phyloP scores from a whole-genome alignment of 2,329 filamentous ascomycete species.

The Aureobasidium lini region DNA sequence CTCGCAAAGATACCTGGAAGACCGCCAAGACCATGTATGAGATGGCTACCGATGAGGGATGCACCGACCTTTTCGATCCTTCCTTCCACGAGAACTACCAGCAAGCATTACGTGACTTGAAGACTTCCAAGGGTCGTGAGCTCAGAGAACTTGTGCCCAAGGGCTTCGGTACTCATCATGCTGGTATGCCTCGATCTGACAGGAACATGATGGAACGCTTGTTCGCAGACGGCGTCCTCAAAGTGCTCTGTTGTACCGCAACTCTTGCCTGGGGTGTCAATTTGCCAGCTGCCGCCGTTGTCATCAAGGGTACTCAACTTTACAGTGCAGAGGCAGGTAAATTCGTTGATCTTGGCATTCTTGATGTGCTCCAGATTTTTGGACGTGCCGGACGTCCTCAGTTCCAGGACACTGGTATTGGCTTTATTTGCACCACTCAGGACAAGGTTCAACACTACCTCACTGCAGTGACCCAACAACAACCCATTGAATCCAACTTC shows the following conservation, averaged over 20 bases:
- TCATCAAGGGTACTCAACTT: constrained; percentile 96
- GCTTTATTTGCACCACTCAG: constrained; percentile 95
- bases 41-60: constrained; percentile 74
- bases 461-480: constrained; percentile 85
- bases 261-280: constrained; percentile 99
- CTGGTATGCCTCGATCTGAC: constrained; percentile 90
- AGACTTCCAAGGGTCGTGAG: constrained; percentile 75
- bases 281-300: constrained; percentile 86
- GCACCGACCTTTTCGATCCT: constrained; percentile 76
- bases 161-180: constrained; percentile 91
- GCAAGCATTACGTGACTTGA: constrained; percentile 74
- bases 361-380: constrained; percentile 96
- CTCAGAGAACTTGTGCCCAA: constrained; percentile 83
- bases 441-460: constrained; percentile 89
- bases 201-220: constrained; percentile 92
- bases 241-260: constrained; percentile 95
- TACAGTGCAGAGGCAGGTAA: constrained; percentile 96
- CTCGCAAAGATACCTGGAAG: constrained; percentile 83
- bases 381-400: constrained; percentile 96
- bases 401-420: constrained; percentile 95
- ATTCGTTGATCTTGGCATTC: constrained; percentile 90
- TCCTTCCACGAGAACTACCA: constrained; percentile 71
- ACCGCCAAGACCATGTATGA: constrained; percentile 81
- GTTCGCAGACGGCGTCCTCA: constrained; percentile 86
- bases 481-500: constrained; percentile 95